Percentiles rank a stretch among this genome's conserved stretches.
phyloP scores from a whole-genome alignment of 169 alveolate species.

The Plasmodium ovale region DNA sequence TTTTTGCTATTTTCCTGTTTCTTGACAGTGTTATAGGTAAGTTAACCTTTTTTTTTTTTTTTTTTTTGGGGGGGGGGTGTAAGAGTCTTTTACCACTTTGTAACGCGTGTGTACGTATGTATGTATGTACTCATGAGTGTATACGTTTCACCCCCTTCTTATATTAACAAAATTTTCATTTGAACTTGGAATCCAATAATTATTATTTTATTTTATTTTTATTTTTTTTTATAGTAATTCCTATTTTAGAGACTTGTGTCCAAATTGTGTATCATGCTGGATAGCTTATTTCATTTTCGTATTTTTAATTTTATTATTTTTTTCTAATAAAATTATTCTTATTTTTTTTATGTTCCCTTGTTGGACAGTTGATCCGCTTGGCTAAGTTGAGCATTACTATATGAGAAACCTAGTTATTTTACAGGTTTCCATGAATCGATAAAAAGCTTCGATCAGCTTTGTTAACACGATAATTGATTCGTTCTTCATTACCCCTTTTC shows the following conservation, averaged over 20 bases:
- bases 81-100: background rate
- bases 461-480: no score
- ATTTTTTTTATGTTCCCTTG: slow-evolving; percentile 9
- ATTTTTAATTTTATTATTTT: slow-evolving; percentile 4
- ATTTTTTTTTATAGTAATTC: slow-evolving; percentile 11
- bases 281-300: background rate
- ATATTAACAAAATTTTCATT: background rate
- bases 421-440: slow-evolving; percentile 11
- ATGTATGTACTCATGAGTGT: background rate
- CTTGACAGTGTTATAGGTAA: background rate
- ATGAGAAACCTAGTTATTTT: background rate
- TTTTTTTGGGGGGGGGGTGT: no score
- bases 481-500: no score
- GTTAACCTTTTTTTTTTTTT: slow-evolving; percentile 6
- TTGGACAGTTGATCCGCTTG: background rate
- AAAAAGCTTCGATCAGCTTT: slow-evolving; percentile 5
- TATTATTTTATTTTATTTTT: no score
- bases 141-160: background rate
- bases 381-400: background rate
- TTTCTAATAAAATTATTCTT: background rate
- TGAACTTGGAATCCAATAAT: no score
- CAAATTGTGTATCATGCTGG: background rate
- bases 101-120: background rate
- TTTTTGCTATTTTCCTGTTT: background rate
- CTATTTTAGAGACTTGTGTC: background rate